Evolutionary conservation across 1,139 yeast genomes (phyloP), one percentile per base, ranked within the genome.

Genomic region (Blastobotrys apis): DNA sequence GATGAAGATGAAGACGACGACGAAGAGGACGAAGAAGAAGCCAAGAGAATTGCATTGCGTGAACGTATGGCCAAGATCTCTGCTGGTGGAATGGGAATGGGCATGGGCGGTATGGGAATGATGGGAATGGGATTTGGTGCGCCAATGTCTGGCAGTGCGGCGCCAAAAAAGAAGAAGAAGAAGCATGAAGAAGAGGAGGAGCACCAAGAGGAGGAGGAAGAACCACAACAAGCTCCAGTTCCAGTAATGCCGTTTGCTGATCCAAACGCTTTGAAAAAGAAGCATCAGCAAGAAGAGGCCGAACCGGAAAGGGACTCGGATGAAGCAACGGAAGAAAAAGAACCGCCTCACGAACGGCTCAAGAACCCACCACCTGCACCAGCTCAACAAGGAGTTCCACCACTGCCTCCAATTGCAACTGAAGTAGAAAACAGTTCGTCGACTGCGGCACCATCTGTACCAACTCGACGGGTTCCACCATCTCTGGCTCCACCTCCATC

Each of bases 51-150:
- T 47, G 87, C 81, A 13, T 72, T 92, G 47, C 82, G 95, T 27
- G 96, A 86, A 55, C 78, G 97, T 53, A 92, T 92, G 97, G 98
- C 99, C 16, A 87, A 84, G 57, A 76, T 94, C 21, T 85, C 97
- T 0, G 45, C 39, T 17, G 90, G 90, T 15, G 96, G 95, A 12
- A 82, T 94, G 61, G 94, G 94, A 64, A 75, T 54, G 82, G 82
- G 41, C 68, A 74, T 64, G 69, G 80, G 71, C 47, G 69, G 59
- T 67, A 77, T 59, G 35, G 64, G 55, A 36, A 63, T 63, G n/a
- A 47, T 56, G 51, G 49, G 60, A 40, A 58, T 63, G 59, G 66
- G 58, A 9, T 52, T 64, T 9, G 53, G 59, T 33, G 59, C 71
- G n/a, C 56, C 56, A 22, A 58, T 71, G 1, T 53, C 68, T 9